These are phyloP conservation scores for Cornus suecica DNA, from an alignment of 148 eudicot species.

Conservation along the genomic window DNA sequence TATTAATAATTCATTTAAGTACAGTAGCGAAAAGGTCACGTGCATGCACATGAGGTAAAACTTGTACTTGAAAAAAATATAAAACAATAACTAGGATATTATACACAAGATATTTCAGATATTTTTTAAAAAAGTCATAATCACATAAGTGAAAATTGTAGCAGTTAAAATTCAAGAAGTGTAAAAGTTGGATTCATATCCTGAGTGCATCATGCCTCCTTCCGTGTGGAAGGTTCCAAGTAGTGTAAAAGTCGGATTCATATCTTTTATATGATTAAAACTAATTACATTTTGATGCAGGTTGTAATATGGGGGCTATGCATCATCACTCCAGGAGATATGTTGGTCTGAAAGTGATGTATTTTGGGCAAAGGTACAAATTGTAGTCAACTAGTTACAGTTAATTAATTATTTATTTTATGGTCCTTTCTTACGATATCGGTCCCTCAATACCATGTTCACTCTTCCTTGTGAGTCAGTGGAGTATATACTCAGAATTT, in stretches of 20 bases:
- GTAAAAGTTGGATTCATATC: too few species aligned
- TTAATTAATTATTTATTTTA: not conserved
- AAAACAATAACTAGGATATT: too few species aligned
- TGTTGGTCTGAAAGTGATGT: constrained; percentile 82
- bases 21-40: too few species aligned
- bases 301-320: constrained; percentile 22
- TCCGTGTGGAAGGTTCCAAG: too few species aligned
- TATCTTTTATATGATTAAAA: not conserved
- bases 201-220: too few species aligned
- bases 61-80: too few species aligned
- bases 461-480: not conserved
- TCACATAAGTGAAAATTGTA: too few species aligned
- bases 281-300: constrained; percentile 27
- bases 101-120: too few species aligned
- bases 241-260: not conserved
- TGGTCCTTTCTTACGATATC: not conserved
- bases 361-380: constrained; percentile 87
- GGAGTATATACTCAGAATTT: not conserved
- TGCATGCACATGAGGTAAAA: too few species aligned
- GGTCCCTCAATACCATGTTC: not conserved
- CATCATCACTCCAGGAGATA: constrained; percentile 53
- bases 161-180: too few species aligned
- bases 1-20: too few species aligned
- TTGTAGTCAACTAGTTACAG: not conserved
- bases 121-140: too few species aligned